phyloP scores from a whole-genome alignment of 495 filamentous ascomycete species.

The Penicillium roqueforti region DNA sequence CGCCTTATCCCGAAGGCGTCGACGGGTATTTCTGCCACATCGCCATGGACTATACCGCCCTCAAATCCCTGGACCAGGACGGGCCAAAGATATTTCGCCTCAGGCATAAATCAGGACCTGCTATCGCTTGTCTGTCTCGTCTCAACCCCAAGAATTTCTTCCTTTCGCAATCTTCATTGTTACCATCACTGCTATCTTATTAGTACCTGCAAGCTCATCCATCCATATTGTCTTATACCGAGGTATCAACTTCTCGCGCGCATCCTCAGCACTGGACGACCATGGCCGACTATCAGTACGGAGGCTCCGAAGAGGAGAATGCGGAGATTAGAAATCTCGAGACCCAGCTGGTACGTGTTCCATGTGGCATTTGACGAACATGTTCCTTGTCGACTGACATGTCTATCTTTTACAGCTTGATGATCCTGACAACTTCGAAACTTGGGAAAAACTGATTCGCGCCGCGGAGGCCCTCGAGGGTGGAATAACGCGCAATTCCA shows the following conservation, averaged over 20 bases:
- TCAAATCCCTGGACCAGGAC: no score
- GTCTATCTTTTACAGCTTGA: conserved; percentile 41
- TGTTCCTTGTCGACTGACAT: not conserved
- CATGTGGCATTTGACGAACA: conserved; percentile 1
- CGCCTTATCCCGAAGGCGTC: not conserved
- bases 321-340: conserved; percentile 76
- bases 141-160: conserved; percentile 9
- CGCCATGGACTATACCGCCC: not conserved
- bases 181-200: conserved; percentile 10
- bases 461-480: conserved; percentile 82
- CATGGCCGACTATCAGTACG: conserved; percentile 63
- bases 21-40: not conserved
- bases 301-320: conserved; percentile 80
- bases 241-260: conserved; percentile 1
- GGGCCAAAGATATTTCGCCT: not conserved
- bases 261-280: conserved; percentile 16
- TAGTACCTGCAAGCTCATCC: not conserved
- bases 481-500: conserved; percentile 93
- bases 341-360: conserved; percentile 61
- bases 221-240: not conserved
- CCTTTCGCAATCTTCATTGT: conserved; percentile 12
- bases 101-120: conserved; percentile 1
- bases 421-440: conserved; percentile 88
- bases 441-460: conserved; percentile 89
- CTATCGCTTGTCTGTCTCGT: conserved; percentile 15